Base-by-base conservation (phyloP, 1,284 basidiomycete species). In the Cutaneotrichosporon mucoides region DNA sequence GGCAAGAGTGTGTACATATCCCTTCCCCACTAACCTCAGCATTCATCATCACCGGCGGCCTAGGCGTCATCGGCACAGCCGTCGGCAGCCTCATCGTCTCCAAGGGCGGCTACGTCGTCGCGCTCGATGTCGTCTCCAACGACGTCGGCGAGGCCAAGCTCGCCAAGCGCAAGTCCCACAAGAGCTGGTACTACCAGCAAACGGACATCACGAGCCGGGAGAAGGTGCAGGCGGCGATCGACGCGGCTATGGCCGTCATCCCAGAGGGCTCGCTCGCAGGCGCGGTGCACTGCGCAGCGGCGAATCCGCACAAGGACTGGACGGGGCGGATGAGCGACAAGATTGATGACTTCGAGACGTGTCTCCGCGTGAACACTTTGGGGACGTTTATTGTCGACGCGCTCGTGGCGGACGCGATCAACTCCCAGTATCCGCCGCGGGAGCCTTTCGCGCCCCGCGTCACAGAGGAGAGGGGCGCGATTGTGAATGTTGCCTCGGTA, bases 211-310 rank as follows among this genome's bases (percentile, higher is more conserved):
- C 59, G 33, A 37, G 57, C 46, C 24, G 45, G 41, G 62, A 40
- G 13, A 41, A 24, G 46, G 40, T 63, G 13, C 45, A 53, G 37
- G 55, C 55, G 1, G 50, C 59, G 2, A 16, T 49, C 33, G 64
- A 63, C 34, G 36, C 40, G 7, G 50, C 61, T 9, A 37, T 55
- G 49, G 12, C 38, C 1, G 55, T 36, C 2, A 54, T 57, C 12
- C 59, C 59, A 40, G 55, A 53, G 37, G 62, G 59, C 38, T 61
- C 55, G n/a, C 63, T 69, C 16, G 49, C 56, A 6, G 66, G 68
- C 3, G 53, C 51, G 24, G 64, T 69, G 5, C 68, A 69, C 60
- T 67, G 66, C 43, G 68, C 68, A 8, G 68, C 56, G 2, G 58
- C 63, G 16, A 56, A 58, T 36, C 49, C 59, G 33, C 34, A 41